Percentiles rank a stretch among this genome's conserved stretches.
These are phyloP conservation scores for Lobosporangium transversale DNA, from an alignment of 192 early-diverging fungal genomes.

Conservation along the genomic window DNA sequence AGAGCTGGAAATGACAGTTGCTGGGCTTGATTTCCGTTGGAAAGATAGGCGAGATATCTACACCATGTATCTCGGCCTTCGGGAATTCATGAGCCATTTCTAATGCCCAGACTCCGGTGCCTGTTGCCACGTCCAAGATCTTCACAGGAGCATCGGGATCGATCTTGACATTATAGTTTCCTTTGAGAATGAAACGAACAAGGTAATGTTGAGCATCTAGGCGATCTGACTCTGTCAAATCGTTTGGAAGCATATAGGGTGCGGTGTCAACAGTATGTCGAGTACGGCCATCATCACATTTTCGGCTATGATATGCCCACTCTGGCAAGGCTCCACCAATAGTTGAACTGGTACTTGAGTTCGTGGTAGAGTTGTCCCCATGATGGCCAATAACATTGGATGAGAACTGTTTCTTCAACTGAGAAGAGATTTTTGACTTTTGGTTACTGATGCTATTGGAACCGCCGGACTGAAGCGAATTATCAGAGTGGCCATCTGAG, in stretches of 20 bases:
- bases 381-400: not conserved
- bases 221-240: slow-evolving; percentile 63
- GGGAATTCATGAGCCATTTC: slow-evolving; percentile 52
- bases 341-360: slow-evolving; percentile 5
- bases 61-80: slow-evolving; percentile 39
- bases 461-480: slow-evolving; percentile 3
- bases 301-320: slow-evolving; percentile 38
- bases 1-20: slow-evolving; percentile 53
- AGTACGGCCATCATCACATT: slow-evolving; percentile 48
- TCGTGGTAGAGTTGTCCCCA: slow-evolving; percentile 14
- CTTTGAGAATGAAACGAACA: slow-evolving; percentile 55
- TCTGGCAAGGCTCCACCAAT: slow-evolving; percentile 20
- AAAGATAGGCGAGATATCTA: slow-evolving; percentile 52
- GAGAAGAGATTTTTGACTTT: slow-evolving; percentile 2
- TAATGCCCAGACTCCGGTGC: slow-evolving; percentile 46
- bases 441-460: not conserved
- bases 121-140: slow-evolving; percentile 45
- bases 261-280: slow-evolving; percentile 52
- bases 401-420: not conserved
- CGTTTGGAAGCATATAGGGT: slow-evolving; percentile 60
- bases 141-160: slow-evolving; percentile 19
- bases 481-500: slow-evolving; percentile 19
- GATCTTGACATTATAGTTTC: slow-evolving; percentile 50
- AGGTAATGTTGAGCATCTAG: slow-evolving; percentile 64
- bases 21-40: slow-evolving; percentile 48